Evolutionary conservation across 177 flowering plant genomes (phyloP).

Genomic region (Vitis hybrid): DNA sequence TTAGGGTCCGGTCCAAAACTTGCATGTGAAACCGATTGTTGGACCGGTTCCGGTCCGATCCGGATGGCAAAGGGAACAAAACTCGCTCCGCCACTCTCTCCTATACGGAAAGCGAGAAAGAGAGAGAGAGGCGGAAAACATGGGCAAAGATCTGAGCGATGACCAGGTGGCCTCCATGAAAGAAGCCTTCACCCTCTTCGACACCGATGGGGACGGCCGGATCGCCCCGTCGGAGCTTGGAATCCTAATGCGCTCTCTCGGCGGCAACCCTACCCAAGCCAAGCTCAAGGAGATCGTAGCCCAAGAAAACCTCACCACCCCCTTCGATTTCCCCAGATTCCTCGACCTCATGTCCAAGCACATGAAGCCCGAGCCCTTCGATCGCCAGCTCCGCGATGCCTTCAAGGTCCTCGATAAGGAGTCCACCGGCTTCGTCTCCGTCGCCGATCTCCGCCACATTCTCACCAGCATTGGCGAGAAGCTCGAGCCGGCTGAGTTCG

Average conservation of each 20-base stretch:
- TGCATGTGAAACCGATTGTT: too few species aligned
- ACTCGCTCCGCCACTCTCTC: background rate
- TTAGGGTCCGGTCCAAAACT: too few species aligned
- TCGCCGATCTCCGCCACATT: slow-evolving; percentile 80
- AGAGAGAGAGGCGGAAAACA: slow-evolving; percentile 20
- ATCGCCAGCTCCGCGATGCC: slow-evolving; percentile 88
- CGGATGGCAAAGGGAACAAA: background rate
- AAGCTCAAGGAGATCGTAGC: slow-evolving; percentile 76
- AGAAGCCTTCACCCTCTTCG: slow-evolving; percentile 91
- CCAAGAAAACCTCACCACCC: slow-evolving; percentile 69
- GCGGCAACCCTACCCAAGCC: slow-evolving; percentile 93
- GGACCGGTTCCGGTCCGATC: too few species aligned
- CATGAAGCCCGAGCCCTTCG: slow-evolving; percentile 85
- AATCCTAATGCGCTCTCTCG: slow-evolving; percentile 91
- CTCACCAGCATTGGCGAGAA: slow-evolving; percentile 92
- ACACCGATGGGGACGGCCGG: slow-evolving; percentile 85
- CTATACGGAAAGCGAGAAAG: background rate
- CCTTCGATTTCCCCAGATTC: slow-evolving; percentile 84
- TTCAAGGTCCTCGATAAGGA: slow-evolving; percentile 96
- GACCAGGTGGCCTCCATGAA: slow-evolving; percentile 85
- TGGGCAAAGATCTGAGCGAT: slow-evolving; percentile 82
- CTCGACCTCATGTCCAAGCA: slow-evolving; percentile 81
- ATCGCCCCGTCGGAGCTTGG: slow-evolving; percentile 92
- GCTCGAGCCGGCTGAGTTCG: slow-evolving; percentile 88
- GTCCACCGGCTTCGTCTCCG: slow-evolving; percentile 70